A percentile compares a stretch with the other conserved stretches of the same genome.
Conservation (phyloP, 768 basidiomycete species). For the Termitomyces sp. region DNA sequence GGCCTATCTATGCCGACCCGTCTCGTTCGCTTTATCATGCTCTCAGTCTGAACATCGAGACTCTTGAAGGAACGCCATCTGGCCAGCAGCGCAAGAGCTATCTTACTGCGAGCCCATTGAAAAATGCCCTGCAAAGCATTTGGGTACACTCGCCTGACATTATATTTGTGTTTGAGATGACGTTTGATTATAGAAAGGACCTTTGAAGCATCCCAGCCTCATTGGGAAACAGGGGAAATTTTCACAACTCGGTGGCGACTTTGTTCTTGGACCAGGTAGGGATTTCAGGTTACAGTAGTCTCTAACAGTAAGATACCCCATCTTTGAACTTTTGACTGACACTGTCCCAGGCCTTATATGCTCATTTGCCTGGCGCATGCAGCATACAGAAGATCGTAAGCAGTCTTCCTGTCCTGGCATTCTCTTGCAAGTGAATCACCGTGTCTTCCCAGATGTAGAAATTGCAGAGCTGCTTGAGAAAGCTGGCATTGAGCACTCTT, state of each 20-base stretch:
- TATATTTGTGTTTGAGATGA: neutral
- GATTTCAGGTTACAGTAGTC: neutral
- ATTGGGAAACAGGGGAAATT: slow-evolving; percentile 63
- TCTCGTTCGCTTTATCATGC: slow-evolving; percentile 51
- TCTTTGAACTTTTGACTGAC: neutral
- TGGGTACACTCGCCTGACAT: slow-evolving; percentile 29
- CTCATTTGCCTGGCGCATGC: slow-evolving; percentile 54
- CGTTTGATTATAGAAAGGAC: slow-evolving; percentile 25
- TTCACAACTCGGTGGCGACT: slow-evolving; percentile 63
- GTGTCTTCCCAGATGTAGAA: slow-evolving; percentile 37
- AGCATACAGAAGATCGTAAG: slow-evolving; percentile 60
- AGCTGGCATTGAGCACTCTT: slow-evolving; percentile 29
- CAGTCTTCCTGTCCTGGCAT: slow-evolving; percentile 20
- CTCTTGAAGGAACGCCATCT: slow-evolving; percentile 38
- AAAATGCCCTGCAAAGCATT: slow-evolving; percentile 35
- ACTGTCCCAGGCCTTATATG: slow-evolving; percentile 37
- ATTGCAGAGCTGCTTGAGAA: slow-evolving; percentile 44
- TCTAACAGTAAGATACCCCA: neutral
- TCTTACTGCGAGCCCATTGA: slow-evolving; percentile 26
- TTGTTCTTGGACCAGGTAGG: slow-evolving; percentile 56
- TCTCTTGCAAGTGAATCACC: neutral
- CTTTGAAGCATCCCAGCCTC: slow-evolving; percentile 38
- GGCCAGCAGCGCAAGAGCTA: slow-evolving; percentile 46
- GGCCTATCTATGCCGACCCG: slow-evolving; percentile 64
- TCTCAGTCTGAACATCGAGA: slow-evolving; percentile 60